Percentiles rank a stretch among this genome's conserved stretches.
Conservation (phyloP, 495 filamentous ascomycete genomes). For the Beverwykella pulmonaria region DNA sequence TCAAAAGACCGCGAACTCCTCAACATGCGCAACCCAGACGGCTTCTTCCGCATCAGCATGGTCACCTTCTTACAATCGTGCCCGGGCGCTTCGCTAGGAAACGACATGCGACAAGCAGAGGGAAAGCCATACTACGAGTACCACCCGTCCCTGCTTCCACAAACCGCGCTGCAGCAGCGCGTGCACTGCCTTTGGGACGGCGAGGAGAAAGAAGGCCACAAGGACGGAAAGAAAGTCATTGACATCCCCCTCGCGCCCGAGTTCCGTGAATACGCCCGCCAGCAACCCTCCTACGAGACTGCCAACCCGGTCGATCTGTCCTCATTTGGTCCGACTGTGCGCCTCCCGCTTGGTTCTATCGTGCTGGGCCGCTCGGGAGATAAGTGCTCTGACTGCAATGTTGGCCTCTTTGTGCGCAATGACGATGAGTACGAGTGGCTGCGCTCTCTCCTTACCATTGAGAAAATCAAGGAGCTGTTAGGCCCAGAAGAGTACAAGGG, state of each 20-base stretch:
- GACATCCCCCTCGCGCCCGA: conserved; percentile 28
- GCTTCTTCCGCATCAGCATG: conserved; percentile 42
- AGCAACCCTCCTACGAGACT: conserved; percentile 39
- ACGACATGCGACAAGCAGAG: conserved; percentile 43
- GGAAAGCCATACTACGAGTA: conserved; percentile 47
- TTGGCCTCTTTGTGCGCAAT: conserved; percentile 41
- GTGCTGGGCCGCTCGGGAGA: conserved; percentile 42
- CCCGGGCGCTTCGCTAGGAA: conserved; percentile 39
- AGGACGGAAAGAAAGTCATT: conserved; percentile 32
- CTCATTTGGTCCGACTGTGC: conserved; percentile 34
- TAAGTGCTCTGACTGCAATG: conserved; percentile 42
- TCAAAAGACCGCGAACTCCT: conserved; percentile 28
- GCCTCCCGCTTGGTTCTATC: conserved; percentile 41
- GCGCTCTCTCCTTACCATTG: conserved; percentile 21
- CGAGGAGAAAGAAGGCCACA: conserved; percentile 6
- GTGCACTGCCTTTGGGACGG: conserved; percentile 38
- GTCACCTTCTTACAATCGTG: conserved; percentile 39
- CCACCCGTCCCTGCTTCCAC: conserved; percentile 39
- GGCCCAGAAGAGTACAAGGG: conserved; percentile 31
- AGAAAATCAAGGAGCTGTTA: conserved; percentile 34
- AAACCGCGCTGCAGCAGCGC: conserved; percentile 36
- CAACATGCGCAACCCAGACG: conserved; percentile 40
- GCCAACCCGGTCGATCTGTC: conserved; percentile 30
- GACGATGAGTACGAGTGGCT: conserved; percentile 39
- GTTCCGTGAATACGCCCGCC: conserved; percentile 20